A percentile compares a stretch with the other conserved stretches of the same genome.
phyloP scores from a whole-genome alignment of 192 early-diverging fungal species.

The Kappamyces sp. region DNA sequence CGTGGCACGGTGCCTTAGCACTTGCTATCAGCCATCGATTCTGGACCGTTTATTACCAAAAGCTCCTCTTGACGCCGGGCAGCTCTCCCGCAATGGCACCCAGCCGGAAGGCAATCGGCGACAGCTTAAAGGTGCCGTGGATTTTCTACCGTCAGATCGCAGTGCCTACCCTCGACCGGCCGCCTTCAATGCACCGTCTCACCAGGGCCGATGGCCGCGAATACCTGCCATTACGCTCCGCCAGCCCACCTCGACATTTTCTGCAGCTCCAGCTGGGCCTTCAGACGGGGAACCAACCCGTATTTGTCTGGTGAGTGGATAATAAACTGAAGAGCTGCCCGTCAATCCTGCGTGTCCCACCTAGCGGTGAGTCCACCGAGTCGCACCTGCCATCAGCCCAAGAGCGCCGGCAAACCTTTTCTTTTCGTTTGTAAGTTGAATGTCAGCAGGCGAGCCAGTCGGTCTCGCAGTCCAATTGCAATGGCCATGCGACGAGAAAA shows the following conservation, averaged over 20 bases:
- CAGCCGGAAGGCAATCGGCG: slow-evolving; percentile 40
- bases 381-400: too few relatives aligned
- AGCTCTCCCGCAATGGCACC: slow-evolving; percentile 42
- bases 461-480: slow-evolving; percentile 24
- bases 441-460: slow-evolving; percentile 31
- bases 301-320: slow-evolving; percentile 22
- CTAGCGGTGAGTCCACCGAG: too few relatives aligned
- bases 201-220: slow-evolving; percentile 32
- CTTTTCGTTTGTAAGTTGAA: slow-evolving; percentile 30
- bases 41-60: slow-evolving; percentile 27
- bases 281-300: slow-evolving; percentile 27
- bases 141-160: slow-evolving; percentile 21
- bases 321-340: slow-evolving; percentile 33
- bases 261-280: slow-evolving; percentile 42
- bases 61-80: slow-evolving; percentile 41
- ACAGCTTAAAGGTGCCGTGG: slow-evolving; percentile 39
- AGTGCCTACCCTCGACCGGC: slow-evolving; percentile 34
- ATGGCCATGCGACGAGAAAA: slow-evolving; percentile 19
- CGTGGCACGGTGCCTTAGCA: too few relatives aligned
- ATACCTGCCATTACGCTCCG: slow-evolving; percentile 11
- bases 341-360: too few relatives aligned
- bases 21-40: too few relatives aligned
- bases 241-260: slow-evolving; percentile 25
- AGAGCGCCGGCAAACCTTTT: neutral
- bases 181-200: slow-evolving; percentile 37